These are phyloP conservation scores for Lasiosphaeria hispida DNA, from an alignment of 495 filamentous ascomycete species.

Conservation along the genomic window DNA sequence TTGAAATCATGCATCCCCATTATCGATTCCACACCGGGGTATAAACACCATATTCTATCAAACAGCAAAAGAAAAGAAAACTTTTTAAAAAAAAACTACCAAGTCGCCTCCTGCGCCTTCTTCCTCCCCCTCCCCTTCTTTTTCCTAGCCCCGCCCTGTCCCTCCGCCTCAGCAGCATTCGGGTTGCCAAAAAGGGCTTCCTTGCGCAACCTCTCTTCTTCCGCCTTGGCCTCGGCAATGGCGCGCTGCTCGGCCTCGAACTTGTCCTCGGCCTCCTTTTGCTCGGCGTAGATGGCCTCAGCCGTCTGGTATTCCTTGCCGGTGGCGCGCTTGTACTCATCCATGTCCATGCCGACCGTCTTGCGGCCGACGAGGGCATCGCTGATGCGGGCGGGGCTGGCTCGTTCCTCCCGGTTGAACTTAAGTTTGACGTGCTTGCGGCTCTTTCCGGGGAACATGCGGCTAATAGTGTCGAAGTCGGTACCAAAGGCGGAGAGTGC, in stretches of 20 bases:
- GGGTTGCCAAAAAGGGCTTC: constrained; percentile 50
- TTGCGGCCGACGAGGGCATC: constrained; percentile 61
- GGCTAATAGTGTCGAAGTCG: constrained; percentile 84
- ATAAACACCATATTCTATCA: too few species aligned
- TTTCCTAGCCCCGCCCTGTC: constrained; percentile 39
- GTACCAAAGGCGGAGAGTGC: constrained; percentile 86
- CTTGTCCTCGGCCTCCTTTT: constrained; percentile 61
- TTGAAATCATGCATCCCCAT: too few species aligned
- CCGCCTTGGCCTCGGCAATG: constrained; percentile 41
- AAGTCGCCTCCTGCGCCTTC: constrained; percentile 12
- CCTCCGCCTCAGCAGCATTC: constrained; percentile 36
- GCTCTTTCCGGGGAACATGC: constrained; percentile 72
- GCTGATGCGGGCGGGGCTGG: constrained; percentile 66
- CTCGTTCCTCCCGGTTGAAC: constrained; percentile 87
- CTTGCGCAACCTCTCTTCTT: constrained; percentile 50
- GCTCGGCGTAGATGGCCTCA: constrained; percentile 69
- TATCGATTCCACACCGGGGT: too few species aligned
- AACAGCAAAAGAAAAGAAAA: too few species aligned
- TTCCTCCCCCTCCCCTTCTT: constrained; percentile 25
- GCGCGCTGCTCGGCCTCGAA: constrained; percentile 57
- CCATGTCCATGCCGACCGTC: constrained; percentile 59
- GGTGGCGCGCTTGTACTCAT: constrained; percentile 63
- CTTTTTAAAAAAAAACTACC: background rate
- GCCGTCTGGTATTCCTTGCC: constrained; percentile 53
- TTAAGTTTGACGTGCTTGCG: constrained; percentile 85